A percentile compares a stretch with the other conserved stretches of the same genome.
Evolutionary conservation across 768 basidiomycete species (phyloP).

Genomic region (Mycena belliarum): DNA sequence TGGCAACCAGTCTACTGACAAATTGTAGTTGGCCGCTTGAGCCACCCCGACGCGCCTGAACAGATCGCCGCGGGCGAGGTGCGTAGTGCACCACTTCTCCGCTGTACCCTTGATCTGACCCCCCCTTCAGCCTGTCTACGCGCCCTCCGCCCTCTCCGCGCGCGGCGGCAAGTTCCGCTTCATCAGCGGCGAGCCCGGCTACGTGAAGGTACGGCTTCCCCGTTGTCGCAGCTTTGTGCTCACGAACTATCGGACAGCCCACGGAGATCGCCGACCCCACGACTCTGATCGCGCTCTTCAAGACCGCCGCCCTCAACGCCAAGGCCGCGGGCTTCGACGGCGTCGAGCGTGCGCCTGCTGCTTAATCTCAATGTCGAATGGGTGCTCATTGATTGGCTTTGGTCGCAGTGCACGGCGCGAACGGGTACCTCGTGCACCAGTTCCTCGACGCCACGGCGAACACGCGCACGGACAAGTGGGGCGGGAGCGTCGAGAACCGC

Average conservation of each 20-base stretch:
- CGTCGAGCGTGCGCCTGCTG: background rate
- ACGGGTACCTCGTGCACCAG: slow-evolving; percentile 36
- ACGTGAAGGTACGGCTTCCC: slow-evolving; percentile 19
- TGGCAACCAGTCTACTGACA: background rate
- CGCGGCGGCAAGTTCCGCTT: slow-evolving; percentile 29
- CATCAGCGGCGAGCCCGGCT: slow-evolving; percentile 28
- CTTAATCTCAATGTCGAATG: background rate
- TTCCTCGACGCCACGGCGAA: slow-evolving; percentile 35
- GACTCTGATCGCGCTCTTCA: slow-evolving; percentile 29
- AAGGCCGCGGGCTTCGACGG: slow-evolving; percentile 20
- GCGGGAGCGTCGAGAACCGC: slow-evolving; percentile 42
- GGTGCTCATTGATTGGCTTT: background rate
- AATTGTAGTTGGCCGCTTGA: background rate
- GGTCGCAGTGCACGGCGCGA: slow-evolving; percentile 23
- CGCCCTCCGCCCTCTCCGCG: slow-evolving; percentile 29
- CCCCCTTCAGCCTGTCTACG: slow-evolving; percentile 45
- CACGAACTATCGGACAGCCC: slow-evolving; percentile 16
- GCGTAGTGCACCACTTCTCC: slow-evolving; percentile 11
- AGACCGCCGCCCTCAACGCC: slow-evolving; percentile 34
- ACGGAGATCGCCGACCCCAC: slow-evolving; percentile 32
- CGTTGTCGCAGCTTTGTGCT: background rate
- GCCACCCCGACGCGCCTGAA: slow-evolving; percentile 28
- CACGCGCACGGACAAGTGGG: slow-evolving; percentile 39
- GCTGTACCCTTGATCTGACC: background rate
- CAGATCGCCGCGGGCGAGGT: slow-evolving; percentile 40